A percentile compares a stretch with the other conserved stretches of the same genome.
Evolutionary conservation across 257 asterid genomes (phyloP).

Genomic region (Solanum peruvianum): DNA sequence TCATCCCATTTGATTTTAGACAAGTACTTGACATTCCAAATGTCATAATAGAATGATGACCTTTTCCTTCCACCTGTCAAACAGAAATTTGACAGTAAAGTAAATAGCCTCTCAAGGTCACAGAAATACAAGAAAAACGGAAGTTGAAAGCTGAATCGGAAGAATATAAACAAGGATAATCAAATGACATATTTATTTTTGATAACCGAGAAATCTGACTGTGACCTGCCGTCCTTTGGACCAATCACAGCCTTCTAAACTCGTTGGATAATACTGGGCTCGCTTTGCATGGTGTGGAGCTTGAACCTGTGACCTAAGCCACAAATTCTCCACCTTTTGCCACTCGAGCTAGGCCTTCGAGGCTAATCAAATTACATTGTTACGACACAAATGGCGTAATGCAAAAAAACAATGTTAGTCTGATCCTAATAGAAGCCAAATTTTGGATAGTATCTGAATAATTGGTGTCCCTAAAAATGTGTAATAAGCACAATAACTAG

Average conservation of each 20-base stretch:
- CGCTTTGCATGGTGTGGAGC: too few relatives aligned
- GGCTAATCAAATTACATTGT: neutral
- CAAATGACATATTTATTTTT: neutral
- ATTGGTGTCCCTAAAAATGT: neutral
- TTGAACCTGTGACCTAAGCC: neutral
- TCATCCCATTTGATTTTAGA: conserved; percentile 98
- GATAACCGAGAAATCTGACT: too few relatives aligned
- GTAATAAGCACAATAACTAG: neutral
- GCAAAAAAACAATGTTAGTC: neutral
- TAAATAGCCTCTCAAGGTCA: neutral
- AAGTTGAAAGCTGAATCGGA: neutral
- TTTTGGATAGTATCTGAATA: neutral
- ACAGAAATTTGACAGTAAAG: neutral
- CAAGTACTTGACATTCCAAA: conserved; percentile 93
- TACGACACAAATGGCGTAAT: neutral
- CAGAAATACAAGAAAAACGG: neutral
- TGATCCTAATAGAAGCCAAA: neutral
- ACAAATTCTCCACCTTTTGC: neutral
- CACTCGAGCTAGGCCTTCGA: neutral
- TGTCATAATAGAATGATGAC: conserved; percentile 73
- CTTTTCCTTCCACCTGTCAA: conserved; percentile 80
- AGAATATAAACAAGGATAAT: neutral
- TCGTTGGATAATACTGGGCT: neutral
- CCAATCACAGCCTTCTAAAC: too few relatives aligned
- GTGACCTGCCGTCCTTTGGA: too few relatives aligned